Base-by-base conservation (phyloP, 1,284 basidiomycete species). In the Ceratobasidium sp. region DNA sequence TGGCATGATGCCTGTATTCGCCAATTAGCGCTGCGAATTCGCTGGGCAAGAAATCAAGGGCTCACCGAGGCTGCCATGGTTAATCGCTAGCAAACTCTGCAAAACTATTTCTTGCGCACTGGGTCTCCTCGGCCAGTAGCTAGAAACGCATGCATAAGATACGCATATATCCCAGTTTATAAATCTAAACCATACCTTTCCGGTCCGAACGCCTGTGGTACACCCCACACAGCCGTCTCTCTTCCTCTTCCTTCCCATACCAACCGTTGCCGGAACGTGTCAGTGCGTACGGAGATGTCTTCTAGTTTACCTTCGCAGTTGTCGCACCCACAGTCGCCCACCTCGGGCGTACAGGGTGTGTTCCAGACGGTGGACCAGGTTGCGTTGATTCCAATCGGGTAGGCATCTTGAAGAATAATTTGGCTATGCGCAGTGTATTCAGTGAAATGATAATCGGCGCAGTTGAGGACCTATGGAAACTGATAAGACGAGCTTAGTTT, bases 131-230 rank as follows among this genome's bases (percentile, higher is more conserved):
- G 86, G 82, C 92, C 92, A 93, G 80, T 91, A 92, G 20, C 90
- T 92, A 77, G 42, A n/a, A 20, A 49, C 20, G 3, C 42, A 3
- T 28, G 15, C 13, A 66, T 66, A 2, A 66, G 45, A 20, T 23
- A 47, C 53, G 31, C n/a, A 56, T 39, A n/a, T 45, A 26, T 73
- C 33, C 1, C 31, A 47, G 28, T 31, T 1, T 28, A 3, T 26
- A 5, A 33, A 13, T 3, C 10, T n/a, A 60, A 37, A 31, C 64
- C 90, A 81, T 65, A 92, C 90, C 86, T 85, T 28, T 85, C 85
- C 45, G 86, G 86, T 13, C 92, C 92, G 81, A 94, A 94, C 0
- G 87, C 92, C 82, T 94, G 92, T 0, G 92, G 91, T 0, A 93
- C 92, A 1, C 89, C 89, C 92, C 92, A 94, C 1, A 93, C 86